These are phyloP conservation scores for Lotmaria passim DNA, from an alignment of 208 protist species.

Conservation along the genomic window DNA sequence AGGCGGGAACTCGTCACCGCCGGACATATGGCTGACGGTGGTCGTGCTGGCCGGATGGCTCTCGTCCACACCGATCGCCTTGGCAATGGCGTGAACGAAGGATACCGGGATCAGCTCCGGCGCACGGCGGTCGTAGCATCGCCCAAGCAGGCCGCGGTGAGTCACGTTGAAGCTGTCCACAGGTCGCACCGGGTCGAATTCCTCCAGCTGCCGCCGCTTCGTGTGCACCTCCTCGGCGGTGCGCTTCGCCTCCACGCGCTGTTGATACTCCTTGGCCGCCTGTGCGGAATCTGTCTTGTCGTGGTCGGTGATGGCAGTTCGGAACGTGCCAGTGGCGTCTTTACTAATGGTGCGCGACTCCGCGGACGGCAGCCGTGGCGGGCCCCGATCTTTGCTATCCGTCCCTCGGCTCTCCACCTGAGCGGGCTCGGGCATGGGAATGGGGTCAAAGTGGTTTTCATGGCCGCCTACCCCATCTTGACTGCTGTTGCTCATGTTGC, in stretches of 20 bases:
- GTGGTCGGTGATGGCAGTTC: constrained; percentile 25
- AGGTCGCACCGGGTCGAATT: constrained; percentile 62
- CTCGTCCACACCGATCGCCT: constrained; percentile 19
- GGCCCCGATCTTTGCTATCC: constrained; percentile 1
- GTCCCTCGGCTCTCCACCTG: neutral
- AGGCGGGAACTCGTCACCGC: constrained; percentile 21
- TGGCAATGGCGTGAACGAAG: constrained; percentile 41
- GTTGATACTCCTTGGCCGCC: constrained; percentile 64
- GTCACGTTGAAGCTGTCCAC: constrained; percentile 76
- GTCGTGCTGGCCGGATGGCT: constrained; percentile 21
- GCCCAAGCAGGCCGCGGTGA: constrained; percentile 66
- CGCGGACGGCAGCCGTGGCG: constrained; percentile 12
- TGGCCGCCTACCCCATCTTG: neutral
- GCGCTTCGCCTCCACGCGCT: constrained; percentile 46
- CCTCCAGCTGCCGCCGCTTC: constrained; percentile 40
- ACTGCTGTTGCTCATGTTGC: no score
- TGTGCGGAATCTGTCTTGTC: constrained; percentile 51
- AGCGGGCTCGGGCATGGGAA: constrained; percentile 20
- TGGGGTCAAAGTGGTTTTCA: constrained; percentile 46
- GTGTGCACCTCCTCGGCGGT: constrained; percentile 32
- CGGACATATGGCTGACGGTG: constrained; percentile 7
- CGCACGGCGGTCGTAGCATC: constrained; percentile 75
- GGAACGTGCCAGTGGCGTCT: constrained; percentile 27
- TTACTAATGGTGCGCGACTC: constrained; percentile 5
- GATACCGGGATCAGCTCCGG: constrained; percentile 50